A percentile compares a stretch with the other conserved stretches of the same genome.
Evolutionary conservation across 495 filamentous ascomycete species (phyloP).

Genomic region (Acidomyces sp.): DNA sequence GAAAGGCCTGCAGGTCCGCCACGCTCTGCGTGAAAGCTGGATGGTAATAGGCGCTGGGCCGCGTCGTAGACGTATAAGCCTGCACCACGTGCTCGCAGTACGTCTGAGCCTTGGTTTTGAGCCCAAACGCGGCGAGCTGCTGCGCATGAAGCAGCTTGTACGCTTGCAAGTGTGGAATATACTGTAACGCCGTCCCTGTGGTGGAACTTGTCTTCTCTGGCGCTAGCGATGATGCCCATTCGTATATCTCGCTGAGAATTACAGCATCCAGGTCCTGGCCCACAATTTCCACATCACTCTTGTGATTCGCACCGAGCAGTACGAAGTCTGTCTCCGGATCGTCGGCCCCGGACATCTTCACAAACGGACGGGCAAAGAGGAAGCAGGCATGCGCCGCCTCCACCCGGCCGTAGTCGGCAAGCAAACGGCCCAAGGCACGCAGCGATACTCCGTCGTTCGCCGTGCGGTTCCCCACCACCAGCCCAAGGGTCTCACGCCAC

Average conservation of each 20-base stretch:
- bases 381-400: constrained; percentile 89
- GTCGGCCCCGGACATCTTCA: constrained; percentile 68
- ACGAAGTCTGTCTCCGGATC: constrained; percentile 67
- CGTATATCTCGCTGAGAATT: constrained; percentile 82
- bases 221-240: constrained; percentile 61
- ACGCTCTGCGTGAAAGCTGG: constrained; percentile 55
- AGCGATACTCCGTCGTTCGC: constrained; percentile 63
- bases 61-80: constrained; percentile 71
- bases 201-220: constrained; percentile 37
- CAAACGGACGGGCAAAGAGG: constrained; percentile 41
- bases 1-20: constrained; percentile 68
- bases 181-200: constrained; percentile 27
- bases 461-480: constrained; percentile 79
- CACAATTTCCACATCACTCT: constrained; percentile 40
- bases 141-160: constrained; percentile 84
- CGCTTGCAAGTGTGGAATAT: constrained; percentile 61
- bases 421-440: constrained; percentile 63
- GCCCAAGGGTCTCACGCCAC: constrained; percentile 80
- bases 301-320: constrained; percentile 72
- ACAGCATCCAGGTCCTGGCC: constrained; percentile 70
- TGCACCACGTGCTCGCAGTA: constrained; percentile 79
- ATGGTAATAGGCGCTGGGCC: constrained; percentile 73
- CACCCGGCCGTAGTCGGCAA: constrained; percentile 73
- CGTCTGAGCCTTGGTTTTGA: constrained; percentile 65
- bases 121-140: constrained; percentile 69